Base-by-base conservation (phyloP, 208 protist genomes). In the Endotrypanum monterogeii region DNA sequence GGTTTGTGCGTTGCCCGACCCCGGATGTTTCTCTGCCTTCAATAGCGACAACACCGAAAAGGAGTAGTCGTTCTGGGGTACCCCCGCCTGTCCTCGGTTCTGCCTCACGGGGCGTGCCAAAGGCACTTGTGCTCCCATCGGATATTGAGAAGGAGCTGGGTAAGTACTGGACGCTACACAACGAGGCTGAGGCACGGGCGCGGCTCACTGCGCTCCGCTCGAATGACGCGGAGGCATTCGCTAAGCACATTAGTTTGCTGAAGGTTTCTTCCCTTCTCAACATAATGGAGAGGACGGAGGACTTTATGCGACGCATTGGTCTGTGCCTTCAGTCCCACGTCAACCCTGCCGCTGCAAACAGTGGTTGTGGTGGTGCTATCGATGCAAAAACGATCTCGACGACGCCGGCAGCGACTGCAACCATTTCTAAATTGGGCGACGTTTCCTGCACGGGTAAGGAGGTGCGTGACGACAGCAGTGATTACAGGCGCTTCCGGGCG, bases 231-330 rank as follows among this genome's bases (percentile, higher is more conserved):
- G 75, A 82, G 37, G 88, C 76, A 9, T 93, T 86, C 63, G 78
- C 73, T 23, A 50, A 83, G 61, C 84, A 90, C 74, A 75, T 93
- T 14, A 83, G 77, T 61, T 55, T 83, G 25, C 70, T 89, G 50
- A 89, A 93, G 65, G 67, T 90, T 2, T 83, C 88, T 12, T 58
- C 83, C 23, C 75, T 93, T 39, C 71, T 90, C 52, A 37, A 74
- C n/a, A 87, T 93, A 28, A 93, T 93, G 88, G 85, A 93, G 62
- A 67, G 57, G 35, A 93, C 88, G 46, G 73, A 90, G 35, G 74
- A 54, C 23, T 93, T 93, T 46, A 90, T 93, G 83, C 71, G 55
- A 41, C 76, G 82, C 69, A 90, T 93, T 54, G 83, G 83, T 8
- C 44, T 83, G 51, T 68, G 71, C 0, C 66, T 93, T 32, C 65